Base-by-base conservation (phyloP, 2,329 filamentous ascomycete species). In the Paramyrothecium roridum region DNA sequence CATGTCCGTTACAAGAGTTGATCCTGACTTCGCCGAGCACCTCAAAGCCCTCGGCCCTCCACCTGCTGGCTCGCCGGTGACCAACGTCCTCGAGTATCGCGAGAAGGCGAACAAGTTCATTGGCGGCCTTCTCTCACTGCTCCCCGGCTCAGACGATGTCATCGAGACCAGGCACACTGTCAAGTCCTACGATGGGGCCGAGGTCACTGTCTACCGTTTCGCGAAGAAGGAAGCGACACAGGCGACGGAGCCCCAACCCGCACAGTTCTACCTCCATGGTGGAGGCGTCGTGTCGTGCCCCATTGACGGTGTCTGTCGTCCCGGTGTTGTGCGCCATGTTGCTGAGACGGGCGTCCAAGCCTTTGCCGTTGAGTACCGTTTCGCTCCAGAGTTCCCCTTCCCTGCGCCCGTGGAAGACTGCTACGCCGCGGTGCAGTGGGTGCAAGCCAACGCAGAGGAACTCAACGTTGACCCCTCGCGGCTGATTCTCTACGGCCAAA, bases 311-410 rank as follows among this genome's bases (percentile, higher is more conserved):
- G 65, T 60, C 22, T 59, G 61, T 3, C 48, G 57, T 1, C 40
- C 62, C 1, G 59, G 74, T 20, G 59, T 67, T 3, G 48, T 48
- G 10, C 60, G 56, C 6, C 62, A 65, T 16, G 70, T 67, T 3
- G 48, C 52, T 4, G 52, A 56, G 1, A 64, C 67, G 2, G 65
- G 68, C 3, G 63, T 77, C 2, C 69, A 68, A 6, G 62, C 74
- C 33, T 66, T 75, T 47, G 66, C 65, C 0, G 63, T 77, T 20
- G 72, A 77, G 21, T 80, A 77, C 60, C 69, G 76, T 2, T 66
- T 76, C 1, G 70, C 76, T 0, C 77, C 77, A 0, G 77, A 80
- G 56, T 56, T 72, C 23, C 67, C 63, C 1, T 69, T 69, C 13
- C 73, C 76, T 0, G 61, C 61, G 0, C 68, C 67, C 0, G 59